Evolutionary conservation across 2,329 filamentous ascomycete species (phyloP).

Genomic region (Sordariomycetes sp.): DNA sequence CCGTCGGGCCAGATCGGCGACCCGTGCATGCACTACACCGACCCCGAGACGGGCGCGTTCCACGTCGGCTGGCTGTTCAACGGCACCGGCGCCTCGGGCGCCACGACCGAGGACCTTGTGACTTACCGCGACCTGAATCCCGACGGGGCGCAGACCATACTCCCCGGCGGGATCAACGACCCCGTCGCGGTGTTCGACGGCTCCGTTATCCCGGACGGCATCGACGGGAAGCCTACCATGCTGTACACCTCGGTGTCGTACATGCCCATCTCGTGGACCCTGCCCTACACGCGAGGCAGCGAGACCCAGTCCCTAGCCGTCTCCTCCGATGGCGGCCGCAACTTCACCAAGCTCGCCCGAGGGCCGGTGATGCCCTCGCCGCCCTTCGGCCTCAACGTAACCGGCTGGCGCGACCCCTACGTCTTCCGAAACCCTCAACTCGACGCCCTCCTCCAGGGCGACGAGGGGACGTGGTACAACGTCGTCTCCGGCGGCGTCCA

Average conservation of each 20-base stretch:
- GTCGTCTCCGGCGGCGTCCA: constrained; percentile 23
- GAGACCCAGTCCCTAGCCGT: constrained; percentile 33
- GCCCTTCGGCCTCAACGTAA: constrained; percentile 11
- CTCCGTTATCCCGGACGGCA: constrained; percentile 28
- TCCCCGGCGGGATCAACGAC: constrained; percentile 23
- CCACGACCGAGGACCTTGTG: constrained; percentile 29
- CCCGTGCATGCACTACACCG: constrained; percentile 32
- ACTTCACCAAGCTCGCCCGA: constrained; percentile 10
- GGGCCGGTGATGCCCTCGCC: constrained; percentile 11
- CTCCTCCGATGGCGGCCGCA: constrained; percentile 20
- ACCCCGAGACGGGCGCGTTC: constrained; percentile 29
- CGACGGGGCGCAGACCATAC: constrained; percentile 13
- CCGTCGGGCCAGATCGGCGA: constrained; percentile 27
- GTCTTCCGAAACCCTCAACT: constrained; percentile 11
- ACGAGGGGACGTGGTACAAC: constrained; percentile 21
- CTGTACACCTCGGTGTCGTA: constrained; percentile 32
- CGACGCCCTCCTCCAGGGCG: constrained; percentile 8
- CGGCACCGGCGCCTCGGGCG: constrained; percentile 16
- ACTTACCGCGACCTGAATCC: constrained; percentile 23
- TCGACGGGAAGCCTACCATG: constrained; percentile 29
- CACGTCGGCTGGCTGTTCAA: constrained; percentile 30
- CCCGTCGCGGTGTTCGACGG: constrained; percentile 33
- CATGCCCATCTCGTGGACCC: constrained; percentile 33
- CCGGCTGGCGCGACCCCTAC: constrained; percentile 16
- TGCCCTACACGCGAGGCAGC: constrained; percentile 30